These are phyloP conservation scores for Colletotrichum liaoningense DNA, from an alignment of 2,329 filamentous ascomycete species.

Conservation along the genomic window DNA sequence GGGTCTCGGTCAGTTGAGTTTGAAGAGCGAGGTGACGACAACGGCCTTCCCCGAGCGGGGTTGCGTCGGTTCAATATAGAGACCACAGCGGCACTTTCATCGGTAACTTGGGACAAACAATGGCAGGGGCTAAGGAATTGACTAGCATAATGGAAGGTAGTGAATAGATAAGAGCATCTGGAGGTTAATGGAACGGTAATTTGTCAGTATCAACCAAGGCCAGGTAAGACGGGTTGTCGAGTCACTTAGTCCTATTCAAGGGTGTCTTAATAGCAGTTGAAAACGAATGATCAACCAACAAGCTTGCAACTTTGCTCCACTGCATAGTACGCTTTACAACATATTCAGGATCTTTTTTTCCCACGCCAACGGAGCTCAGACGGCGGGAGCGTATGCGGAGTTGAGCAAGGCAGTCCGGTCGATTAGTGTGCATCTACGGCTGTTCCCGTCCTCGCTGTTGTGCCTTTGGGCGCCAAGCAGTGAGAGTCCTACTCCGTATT, in stretches of 20 bases:
- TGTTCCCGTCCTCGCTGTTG: constrained; percentile 11
- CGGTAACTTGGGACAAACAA: background rate
- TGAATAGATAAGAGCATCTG: too few species aligned
- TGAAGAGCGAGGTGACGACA: constrained; percentile 2
- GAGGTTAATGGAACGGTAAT: too few species aligned
- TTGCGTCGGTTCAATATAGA: background rate
- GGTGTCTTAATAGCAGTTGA: too few species aligned
- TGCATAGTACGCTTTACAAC: too few species aligned
- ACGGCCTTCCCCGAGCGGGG: constrained; percentile 3
- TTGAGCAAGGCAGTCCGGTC: background rate
- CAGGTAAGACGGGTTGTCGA: too few species aligned
- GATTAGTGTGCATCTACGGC: background rate
- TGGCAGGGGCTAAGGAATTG: too few species aligned
- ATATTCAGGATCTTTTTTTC: background rate
- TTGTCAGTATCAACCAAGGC: too few species aligned
- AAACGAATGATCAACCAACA: too few species aligned
- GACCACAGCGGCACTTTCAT: background rate
- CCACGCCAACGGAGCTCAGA: background rate
- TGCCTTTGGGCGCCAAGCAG: background rate
- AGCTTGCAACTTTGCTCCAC: background rate
- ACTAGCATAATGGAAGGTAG: too few species aligned
- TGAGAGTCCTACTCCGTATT: too few species aligned
- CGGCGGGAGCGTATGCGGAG: too few species aligned
- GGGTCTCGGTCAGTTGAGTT: background rate
- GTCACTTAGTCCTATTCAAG: too few species aligned